Conservation (phyloP, 1,284 basidiomycete genomes). For the Cystobasidium pallidum region DNA sequence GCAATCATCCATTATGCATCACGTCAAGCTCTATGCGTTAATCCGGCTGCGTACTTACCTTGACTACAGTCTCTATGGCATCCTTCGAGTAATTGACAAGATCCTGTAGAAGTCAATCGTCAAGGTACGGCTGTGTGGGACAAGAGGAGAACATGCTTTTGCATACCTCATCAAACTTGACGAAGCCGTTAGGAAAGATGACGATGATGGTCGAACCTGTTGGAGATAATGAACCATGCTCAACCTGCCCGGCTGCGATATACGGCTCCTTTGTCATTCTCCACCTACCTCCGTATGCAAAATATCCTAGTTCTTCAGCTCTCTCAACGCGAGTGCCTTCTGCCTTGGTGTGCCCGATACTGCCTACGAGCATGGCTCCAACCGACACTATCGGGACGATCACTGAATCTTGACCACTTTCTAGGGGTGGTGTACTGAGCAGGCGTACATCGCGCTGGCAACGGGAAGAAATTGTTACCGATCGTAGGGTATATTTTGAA, state of each 20-base stretch:
- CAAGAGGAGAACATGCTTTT: not conserved
- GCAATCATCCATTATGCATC: not conserved
- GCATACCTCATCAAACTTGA: slow-evolving; percentile 64
- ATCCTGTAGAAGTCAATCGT: slow-evolving; percentile 2
- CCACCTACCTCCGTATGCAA: slow-evolving; percentile 33
- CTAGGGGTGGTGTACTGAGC: slow-evolving; percentile 49
- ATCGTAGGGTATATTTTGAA: slow-evolving; percentile 49
- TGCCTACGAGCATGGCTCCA: slow-evolving; percentile 63
- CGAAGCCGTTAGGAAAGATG: slow-evolving; percentile 66
- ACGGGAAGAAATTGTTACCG: slow-evolving; percentile 37
- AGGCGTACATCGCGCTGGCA: slow-evolving; percentile 34
- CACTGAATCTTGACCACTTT: slow-evolving; percentile 52
- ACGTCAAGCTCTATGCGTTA: too few species aligned
- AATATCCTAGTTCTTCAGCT: slow-evolving; percentile 57
- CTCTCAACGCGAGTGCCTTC: slow-evolving; percentile 57
- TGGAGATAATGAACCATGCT: not conserved
- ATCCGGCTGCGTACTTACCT: slow-evolving; percentile 16
- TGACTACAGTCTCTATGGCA: slow-evolving; percentile 36
- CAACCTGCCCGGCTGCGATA: not conserved
- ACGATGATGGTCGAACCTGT: slow-evolving; percentile 71
- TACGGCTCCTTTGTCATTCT: not conserved
- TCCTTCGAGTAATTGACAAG: slow-evolving; percentile 25
- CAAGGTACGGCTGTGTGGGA: not conserved
- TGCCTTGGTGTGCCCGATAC: slow-evolving; percentile 59
- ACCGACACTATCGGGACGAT: slow-evolving; percentile 57